phyloP scores from a whole-genome alignment of 352 stramenopile species.

The Phytophthora sojae region DNA sequence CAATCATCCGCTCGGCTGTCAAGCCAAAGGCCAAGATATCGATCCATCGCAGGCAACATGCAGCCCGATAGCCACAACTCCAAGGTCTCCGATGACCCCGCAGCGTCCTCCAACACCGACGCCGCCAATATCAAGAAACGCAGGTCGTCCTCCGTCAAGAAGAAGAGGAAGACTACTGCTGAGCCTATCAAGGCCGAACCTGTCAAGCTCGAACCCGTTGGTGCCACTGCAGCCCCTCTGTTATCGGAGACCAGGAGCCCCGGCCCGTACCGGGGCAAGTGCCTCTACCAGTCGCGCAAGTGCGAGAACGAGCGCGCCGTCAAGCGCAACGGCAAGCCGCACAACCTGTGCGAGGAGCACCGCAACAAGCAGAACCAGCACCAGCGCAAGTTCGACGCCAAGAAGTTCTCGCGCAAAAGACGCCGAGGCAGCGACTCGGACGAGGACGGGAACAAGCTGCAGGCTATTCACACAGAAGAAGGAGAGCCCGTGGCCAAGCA shows the following conservation, averaged over 20 bases:
- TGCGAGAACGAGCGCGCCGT: conserved; percentile 84
- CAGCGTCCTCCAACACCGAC: too few species aligned
- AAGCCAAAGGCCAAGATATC: conserved; percentile 10
- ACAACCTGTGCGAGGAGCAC: conserved; percentile 85
- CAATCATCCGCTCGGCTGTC: conserved; percentile 24
- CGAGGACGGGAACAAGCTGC: conserved; percentile 17
- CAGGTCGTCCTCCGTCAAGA: conserved; percentile 10
- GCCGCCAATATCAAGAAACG: conserved; percentile 15
- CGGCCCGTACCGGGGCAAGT: conserved; percentile 63
- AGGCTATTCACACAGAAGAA: background rate
- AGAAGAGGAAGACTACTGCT: background rate
- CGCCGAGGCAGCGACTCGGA: conserved; percentile 35
- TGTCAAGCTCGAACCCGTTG: background rate
- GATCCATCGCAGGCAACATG: conserved; percentile 17
- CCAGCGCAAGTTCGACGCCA: conserved; percentile 85
- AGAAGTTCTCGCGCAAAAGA: conserved; percentile 74
- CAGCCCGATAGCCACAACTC: conserved; percentile 7
- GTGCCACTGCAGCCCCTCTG: background rate
- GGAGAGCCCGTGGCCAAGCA: conserved; percentile 10
- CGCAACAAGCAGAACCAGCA: conserved; percentile 84
- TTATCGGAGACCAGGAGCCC: conserved; percentile 18
- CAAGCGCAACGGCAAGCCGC: conserved; percentile 80
- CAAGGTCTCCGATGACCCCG: too few species aligned
- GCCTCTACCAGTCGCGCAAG: conserved; percentile 81
- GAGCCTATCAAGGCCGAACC: background rate